Conservation (phyloP, 441 rosid genomes). For the Erysimum cheiri region DNA sequence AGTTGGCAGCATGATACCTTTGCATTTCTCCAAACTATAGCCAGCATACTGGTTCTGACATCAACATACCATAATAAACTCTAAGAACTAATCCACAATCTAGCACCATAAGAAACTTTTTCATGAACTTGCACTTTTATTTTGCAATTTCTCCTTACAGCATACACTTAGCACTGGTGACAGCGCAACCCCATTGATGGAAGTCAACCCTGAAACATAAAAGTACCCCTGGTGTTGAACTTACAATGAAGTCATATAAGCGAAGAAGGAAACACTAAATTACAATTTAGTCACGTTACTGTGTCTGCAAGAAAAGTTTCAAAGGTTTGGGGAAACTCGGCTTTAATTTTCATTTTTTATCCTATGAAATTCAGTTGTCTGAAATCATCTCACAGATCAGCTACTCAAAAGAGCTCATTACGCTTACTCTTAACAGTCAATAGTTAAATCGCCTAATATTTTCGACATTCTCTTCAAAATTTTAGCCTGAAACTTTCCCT, state of each 20-base stretch:
- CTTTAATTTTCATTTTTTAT: background rate
- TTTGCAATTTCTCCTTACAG: conserved; percentile 41
- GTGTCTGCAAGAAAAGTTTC: conserved; percentile 1
- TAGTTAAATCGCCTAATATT: background rate
- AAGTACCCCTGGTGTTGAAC: conserved; percentile 6
- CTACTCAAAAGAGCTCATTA: conserved; percentile 6
- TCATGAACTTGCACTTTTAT: conserved; percentile 28
- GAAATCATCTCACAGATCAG: conserved; percentile 1
- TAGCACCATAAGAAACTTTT: conserved; percentile 38
- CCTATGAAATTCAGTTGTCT: conserved; percentile 4
- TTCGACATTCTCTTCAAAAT: background rate
- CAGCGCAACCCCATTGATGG: conserved; percentile 35
- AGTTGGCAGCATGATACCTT: conserved; percentile 90
- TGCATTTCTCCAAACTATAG: conserved; percentile 95
- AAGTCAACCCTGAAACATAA: conserved; percentile 40
- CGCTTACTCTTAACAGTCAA: conserved; percentile 1
- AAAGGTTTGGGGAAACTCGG: background rate
- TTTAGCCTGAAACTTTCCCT: conserved; percentile 2
- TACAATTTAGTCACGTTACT: background rate
- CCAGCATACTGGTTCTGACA: conserved; percentile 92
- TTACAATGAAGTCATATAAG: conserved; percentile 13
- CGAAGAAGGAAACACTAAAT: conserved; percentile 4
- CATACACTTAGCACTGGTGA: conserved; percentile 38
- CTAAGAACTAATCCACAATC: conserved; percentile 53
- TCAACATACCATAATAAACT: conserved; percentile 52